Conservation (phyloP, 768 basidiomycete genomes). For the Lactarius hengduanensis region DNA sequence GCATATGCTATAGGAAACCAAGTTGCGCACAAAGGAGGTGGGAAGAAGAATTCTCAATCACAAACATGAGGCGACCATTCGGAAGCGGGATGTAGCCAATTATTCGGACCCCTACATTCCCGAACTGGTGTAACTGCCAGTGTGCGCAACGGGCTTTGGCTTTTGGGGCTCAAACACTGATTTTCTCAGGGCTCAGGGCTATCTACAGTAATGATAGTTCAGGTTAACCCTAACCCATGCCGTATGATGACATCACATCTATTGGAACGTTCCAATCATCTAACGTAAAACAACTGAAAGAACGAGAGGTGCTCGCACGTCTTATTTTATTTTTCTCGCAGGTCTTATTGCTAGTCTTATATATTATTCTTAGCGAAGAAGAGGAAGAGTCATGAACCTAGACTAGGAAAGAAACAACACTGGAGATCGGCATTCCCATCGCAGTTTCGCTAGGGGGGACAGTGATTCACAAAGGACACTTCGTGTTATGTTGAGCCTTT, state of each 20-base stretch:
- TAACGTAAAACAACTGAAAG: no score
- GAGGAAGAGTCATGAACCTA: neutral
- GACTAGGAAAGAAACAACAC: neutral
- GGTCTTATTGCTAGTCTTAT: neutral
- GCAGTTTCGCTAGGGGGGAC: neutral
- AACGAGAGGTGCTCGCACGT: no score
- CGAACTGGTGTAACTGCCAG: neutral
- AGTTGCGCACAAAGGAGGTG: neutral
- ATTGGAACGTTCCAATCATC: neutral
- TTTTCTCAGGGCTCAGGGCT: neutral
- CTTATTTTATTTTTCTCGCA: no score
- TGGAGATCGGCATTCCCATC: neutral
- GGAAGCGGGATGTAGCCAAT: neutral
- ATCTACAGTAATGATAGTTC: no score
- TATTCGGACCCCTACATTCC: neutral
- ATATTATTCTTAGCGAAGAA: neutral
- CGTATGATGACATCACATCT: neutral
- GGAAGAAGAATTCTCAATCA: neutral
- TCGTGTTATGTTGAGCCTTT: conserved; percentile 14
- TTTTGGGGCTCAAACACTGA: no score
- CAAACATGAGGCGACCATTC: neutral
- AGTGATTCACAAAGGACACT: neutral
- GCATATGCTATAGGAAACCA: neutral
- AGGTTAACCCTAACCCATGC: neutral
- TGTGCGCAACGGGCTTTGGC: no score